These are phyloP conservation scores for Boletus vinaceobasis DNA, from an alignment of 768 basidiomycete genomes.

Conservation along the genomic window DNA sequence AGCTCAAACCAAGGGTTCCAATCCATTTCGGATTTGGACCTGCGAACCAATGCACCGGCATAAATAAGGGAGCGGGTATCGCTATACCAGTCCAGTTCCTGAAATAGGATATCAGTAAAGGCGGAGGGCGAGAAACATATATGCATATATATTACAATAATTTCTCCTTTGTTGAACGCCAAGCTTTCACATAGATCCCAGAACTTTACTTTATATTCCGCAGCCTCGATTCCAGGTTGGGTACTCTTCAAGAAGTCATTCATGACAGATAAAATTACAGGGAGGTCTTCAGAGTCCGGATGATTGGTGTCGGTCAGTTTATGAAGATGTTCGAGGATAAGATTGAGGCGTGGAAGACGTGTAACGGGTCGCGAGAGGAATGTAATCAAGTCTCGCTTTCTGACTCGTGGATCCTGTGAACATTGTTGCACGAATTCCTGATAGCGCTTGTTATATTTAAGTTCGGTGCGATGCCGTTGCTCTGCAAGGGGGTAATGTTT, in stretches of 20 bases:
- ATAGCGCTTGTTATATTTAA: slow-evolving; percentile 65
- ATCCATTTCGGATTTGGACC: slow-evolving; percentile 59
- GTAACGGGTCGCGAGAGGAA: slow-evolving; percentile 86
- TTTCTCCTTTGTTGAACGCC: slow-evolving; percentile 72
- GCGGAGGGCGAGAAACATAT: neutral
- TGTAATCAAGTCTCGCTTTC: slow-evolving; percentile 73
- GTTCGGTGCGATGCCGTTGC: slow-evolving; percentile 73
- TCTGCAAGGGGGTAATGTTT: slow-evolving; percentile 88
- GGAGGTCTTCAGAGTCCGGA: slow-evolving; percentile 74
- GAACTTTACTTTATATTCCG: slow-evolving; percentile 86
- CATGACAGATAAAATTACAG: slow-evolving; percentile 65
- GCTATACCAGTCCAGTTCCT: slow-evolving; percentile 84
- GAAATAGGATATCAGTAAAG: slow-evolving; percentile 5
- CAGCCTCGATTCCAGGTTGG: slow-evolving; percentile 88
- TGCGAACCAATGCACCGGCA: slow-evolving; percentile 60
- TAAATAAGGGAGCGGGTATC: slow-evolving; percentile 71
- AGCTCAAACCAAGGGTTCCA: slow-evolving; percentile 72
- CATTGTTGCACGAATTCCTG: slow-evolving; percentile 61
- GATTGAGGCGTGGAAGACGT: slow-evolving; percentile 75
- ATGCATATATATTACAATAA: slow-evolving; percentile 55
- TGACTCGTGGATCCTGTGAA: slow-evolving; percentile 60
- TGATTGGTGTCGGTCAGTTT: slow-evolving; percentile 72
- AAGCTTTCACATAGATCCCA: slow-evolving; percentile 78
- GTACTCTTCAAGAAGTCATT: slow-evolving; percentile 77
- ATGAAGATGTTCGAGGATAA: slow-evolving; percentile 67